Conservation (phyloP, 768 basidiomycete genomes). For the Xanthoconium purpureum region DNA sequence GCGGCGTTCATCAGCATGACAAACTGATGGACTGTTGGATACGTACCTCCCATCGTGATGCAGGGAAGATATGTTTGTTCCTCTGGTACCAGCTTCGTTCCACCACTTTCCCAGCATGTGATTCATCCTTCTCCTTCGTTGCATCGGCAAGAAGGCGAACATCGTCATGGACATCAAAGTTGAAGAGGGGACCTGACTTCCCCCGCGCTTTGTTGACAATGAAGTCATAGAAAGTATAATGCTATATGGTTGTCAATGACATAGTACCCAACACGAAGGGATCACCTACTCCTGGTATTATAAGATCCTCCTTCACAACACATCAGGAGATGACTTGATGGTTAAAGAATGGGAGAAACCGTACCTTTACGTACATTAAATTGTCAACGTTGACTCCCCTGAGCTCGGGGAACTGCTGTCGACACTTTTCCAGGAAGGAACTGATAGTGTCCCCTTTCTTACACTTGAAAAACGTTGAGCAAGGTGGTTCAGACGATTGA, state of each 20-base stretch:
- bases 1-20: background rate
- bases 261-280: background rate
- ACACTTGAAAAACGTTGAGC: conserved; percentile 52
- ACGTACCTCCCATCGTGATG: conserved; percentile 90
- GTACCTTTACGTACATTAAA: conserved; percentile 95
- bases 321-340: conserved; percentile 3
- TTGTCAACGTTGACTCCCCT: conserved; percentile 90
- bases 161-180: conserved; percentile 99
- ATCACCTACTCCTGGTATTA: conserved; percentile 84
- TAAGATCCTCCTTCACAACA: conserved; percentile 79
- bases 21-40: background rate
- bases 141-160: conserved; percentile 93
- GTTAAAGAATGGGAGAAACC: conserved; percentile 12
- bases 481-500: background rate
- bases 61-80: conserved; percentile 97
- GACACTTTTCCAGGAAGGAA: conserved; percentile 87
- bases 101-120: conserved; percentile 97
- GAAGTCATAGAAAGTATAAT: conserved; percentile 98
- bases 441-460: conserved; percentile 94
- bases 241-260: conserved; percentile 45
- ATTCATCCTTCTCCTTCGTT: conserved; percentile 96
- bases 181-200: conserved; percentile 96
- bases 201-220: conserved; percentile 98
- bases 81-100: conserved; percentile 94
- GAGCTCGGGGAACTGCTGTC: conserved; percentile 90